Evolutionary conservation across 2,329 filamentous ascomycete species (phyloP).

Genomic region (Fusarium ambrosium): DNA sequence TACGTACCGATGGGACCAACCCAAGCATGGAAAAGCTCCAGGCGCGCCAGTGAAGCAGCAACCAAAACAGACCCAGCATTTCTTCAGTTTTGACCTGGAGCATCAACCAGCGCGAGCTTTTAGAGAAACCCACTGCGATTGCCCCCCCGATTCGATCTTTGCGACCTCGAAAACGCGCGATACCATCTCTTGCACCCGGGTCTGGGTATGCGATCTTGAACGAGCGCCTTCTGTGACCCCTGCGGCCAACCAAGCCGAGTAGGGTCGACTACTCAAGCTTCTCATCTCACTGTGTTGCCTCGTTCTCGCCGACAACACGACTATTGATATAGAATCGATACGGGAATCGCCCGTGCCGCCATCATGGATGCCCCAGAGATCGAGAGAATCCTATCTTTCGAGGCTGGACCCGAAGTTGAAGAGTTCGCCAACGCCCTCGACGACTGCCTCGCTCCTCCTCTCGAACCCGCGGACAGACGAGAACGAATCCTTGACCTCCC

Average conservation of each 20-base stretch:
- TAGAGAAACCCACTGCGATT: slow-evolving; percentile 21
- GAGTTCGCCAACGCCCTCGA: slow-evolving; percentile 87
- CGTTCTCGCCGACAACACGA: slow-evolving; percentile 7
- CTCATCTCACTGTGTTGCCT: slow-evolving; percentile 4
- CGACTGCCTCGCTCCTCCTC: slow-evolving; percentile 71
- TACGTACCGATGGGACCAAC: slow-evolving; percentile 35
- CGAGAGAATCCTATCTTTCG: slow-evolving; percentile 29
- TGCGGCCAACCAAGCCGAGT: slow-evolving; percentile 44
- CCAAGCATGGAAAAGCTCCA: slow-evolving; percentile 19
- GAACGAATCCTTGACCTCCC: slow-evolving; percentile 76
- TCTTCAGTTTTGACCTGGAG: slow-evolving; percentile 37
- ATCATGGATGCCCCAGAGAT: slow-evolving; percentile 34
- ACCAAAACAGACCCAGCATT: slow-evolving; percentile 44
- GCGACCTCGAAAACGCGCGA: slow-evolving; percentile 23
- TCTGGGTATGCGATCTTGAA: slow-evolving; percentile 43
- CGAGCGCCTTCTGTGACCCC: slow-evolving; percentile 40
- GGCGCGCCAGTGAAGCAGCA: slow-evolving; percentile 44
- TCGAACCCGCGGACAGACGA: slow-evolving; percentile 67
- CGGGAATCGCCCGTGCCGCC: background rate
- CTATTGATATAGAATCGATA: background rate
- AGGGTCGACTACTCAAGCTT: slow-evolving; percentile 42
- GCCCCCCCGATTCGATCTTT: slow-evolving; percentile 5
- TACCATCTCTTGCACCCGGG: slow-evolving; percentile 7
- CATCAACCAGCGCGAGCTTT: slow-evolving; percentile 35
- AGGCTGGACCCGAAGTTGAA: slow-evolving; percentile 83